Conservation (phyloP, 2,329 filamentous ascomycete genomes). For the Verticillium nubilum region DNA sequence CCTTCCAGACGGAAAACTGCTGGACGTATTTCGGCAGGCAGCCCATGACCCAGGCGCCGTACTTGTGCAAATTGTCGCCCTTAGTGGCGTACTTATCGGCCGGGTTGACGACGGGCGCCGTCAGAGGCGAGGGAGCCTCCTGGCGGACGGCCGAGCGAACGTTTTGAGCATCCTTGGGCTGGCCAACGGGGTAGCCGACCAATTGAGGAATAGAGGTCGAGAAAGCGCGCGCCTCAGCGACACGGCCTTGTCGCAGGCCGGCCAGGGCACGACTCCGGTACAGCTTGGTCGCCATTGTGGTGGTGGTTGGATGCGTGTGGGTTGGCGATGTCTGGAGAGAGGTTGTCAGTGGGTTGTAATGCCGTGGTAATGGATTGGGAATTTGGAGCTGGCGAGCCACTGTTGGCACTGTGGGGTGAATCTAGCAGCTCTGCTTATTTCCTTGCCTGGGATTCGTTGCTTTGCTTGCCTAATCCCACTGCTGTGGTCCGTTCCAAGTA, state of each 20-base stretch:
- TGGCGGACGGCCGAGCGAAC: slow-evolving; percentile 59
- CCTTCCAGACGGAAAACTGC: slow-evolving; percentile 99
- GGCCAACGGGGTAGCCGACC: slow-evolving; percentile 12
- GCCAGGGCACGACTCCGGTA: slow-evolving; percentile 51
- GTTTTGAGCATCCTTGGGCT: slow-evolving; percentile 58
- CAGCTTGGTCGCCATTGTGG: slow-evolving; percentile 56
- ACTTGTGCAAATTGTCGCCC: slow-evolving; percentile 82
- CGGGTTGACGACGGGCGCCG: slow-evolving; percentile 80
- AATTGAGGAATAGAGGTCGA: slow-evolving; percentile 15
- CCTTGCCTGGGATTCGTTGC: neutral
- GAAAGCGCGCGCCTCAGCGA: slow-evolving; percentile 12
- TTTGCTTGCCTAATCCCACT: neutral
- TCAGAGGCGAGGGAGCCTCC: slow-evolving; percentile 53
- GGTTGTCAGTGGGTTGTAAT: slow-evolving; percentile 10
- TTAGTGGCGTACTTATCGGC: slow-evolving; percentile 89
- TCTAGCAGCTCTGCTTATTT: neutral
- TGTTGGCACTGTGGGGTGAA: neutral
- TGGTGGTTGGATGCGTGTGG: slow-evolving; percentile 5
- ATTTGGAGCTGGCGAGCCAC: slow-evolving; percentile 2
- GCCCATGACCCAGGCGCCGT: slow-evolving; percentile 94
- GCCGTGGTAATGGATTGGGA: slow-evolving; percentile 6
- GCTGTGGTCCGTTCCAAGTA: neutral
- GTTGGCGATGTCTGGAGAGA: slow-evolving; percentile 6
- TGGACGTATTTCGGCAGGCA: slow-evolving; percentile 97
- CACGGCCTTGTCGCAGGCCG: slow-evolving; percentile 13